Conservation (phyloP, 2,329 filamentous ascomycete species). For the Rhynchosporium graminicola region DNA sequence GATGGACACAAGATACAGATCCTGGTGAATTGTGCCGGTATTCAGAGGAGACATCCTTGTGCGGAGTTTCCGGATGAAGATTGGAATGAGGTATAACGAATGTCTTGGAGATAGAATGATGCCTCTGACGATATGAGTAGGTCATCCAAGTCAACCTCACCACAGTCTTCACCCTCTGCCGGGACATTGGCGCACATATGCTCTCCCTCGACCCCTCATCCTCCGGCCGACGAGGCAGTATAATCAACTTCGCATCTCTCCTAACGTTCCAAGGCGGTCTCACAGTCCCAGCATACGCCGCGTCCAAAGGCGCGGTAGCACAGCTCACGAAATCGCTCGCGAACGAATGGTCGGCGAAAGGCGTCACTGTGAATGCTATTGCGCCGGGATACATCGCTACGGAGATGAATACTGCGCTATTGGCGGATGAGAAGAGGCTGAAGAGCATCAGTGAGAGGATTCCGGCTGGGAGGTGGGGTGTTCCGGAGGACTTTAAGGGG, state of each 20-base stretch:
- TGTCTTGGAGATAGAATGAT: neutral
- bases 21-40: slow-evolving; percentile 50
- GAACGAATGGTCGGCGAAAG: slow-evolving; percentile 82
- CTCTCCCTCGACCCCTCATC: slow-evolving; percentile 58
- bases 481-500: slow-evolving; percentile 85
- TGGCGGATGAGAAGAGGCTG: slow-evolving; percentile 69
- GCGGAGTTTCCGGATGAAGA: slow-evolving; percentile 44
- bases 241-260: slow-evolving; percentile 84
- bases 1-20: slow-evolving; percentile 48
- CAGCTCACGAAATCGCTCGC: slow-evolving; percentile 67
- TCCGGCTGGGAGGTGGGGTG: slow-evolving; percentile 81
- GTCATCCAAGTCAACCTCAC: slow-evolving; percentile 84
- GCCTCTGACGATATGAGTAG: slow-evolving; percentile 33
- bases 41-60: slow-evolving; percentile 41
- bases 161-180: slow-evolving; percentile 75
- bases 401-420: slow-evolving; percentile 89
- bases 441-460: slow-evolving; percentile 78
- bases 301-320: slow-evolving; percentile 80
- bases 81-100: slow-evolving; percentile 42
- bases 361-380: slow-evolving; percentile 84
- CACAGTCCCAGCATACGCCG: slow-evolving; percentile 85
- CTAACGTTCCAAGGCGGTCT: slow-evolving; percentile 90
- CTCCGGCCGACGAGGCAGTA: slow-evolving; percentile 71
- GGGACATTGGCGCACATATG: slow-evolving; percentile 80
- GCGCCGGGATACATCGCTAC: slow-evolving; percentile 89